Conservation (phyloP, 2,329 filamentous ascomycete genomes). For the Pseudomassariella vexata region DNA sequence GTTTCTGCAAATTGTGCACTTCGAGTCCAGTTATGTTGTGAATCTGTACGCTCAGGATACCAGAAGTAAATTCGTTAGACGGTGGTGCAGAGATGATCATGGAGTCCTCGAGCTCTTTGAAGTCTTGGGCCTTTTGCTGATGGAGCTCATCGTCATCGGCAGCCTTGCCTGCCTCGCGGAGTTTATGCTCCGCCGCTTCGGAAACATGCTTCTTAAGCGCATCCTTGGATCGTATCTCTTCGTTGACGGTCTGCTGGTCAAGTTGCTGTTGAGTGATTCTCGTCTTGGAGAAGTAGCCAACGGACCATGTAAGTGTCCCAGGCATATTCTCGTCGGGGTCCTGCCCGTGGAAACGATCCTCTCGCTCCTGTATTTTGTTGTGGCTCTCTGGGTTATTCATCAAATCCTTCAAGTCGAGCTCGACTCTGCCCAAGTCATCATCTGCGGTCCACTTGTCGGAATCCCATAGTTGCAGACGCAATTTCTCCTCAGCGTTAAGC, state of each 20-base stretch:
- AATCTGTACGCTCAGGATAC: constrained; percentile 64
- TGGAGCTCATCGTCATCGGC: constrained; percentile 57
- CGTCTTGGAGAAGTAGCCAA: constrained; percentile 67
- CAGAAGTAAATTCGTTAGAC: constrained; percentile 54
- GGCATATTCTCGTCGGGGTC: constrained; percentile 64
- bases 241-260: constrained; percentile 52
- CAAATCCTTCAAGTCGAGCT: constrained; percentile 59
- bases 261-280: constrained; percentile 58
- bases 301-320: constrained; percentile 61
- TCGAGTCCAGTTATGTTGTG: constrained; percentile 69
- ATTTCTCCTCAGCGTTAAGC: constrained; percentile 63
- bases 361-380: constrained; percentile 55
- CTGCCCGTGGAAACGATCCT: constrained; percentile 60
- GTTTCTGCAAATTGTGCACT: constrained; percentile 53
- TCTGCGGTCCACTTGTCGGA: constrained; percentile 68
- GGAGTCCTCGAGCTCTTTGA: constrained; percentile 53
- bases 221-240: constrained; percentile 49
- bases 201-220: constrained; percentile 54
- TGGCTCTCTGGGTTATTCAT: constrained; percentile 55
- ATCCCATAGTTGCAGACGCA: constrained; percentile 70
- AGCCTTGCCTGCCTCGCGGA: constrained; percentile 56
- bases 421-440: constrained; percentile 68
- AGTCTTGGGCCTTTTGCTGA: constrained; percentile 63
- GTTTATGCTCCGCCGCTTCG: constrained; percentile 50
- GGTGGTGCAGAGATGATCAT: constrained; percentile 66